Evolutionary conservation across 2,329 filamentous ascomycete genomes (phyloP).

Genomic region (Colletotrichum lupini): DNA sequence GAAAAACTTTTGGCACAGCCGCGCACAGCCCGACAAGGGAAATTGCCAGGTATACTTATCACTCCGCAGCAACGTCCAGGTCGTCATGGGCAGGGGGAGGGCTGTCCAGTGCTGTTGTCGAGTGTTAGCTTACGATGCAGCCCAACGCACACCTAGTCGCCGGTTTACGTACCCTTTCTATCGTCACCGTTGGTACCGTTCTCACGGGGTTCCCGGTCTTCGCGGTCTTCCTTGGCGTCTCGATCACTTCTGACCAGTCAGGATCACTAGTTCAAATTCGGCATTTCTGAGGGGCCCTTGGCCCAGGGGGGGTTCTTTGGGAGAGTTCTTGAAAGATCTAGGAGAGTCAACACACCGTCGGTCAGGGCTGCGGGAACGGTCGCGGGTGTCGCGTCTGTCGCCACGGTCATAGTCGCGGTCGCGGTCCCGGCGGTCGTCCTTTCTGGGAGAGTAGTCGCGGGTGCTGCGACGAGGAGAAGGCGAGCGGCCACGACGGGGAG

Average conservation of each 20-base stretch:
- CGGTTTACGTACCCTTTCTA: conserved; percentile 77
- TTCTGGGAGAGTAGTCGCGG: conserved; percentile 86
- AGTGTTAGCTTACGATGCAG: conserved; percentile 20
- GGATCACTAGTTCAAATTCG: conserved; percentile 40
- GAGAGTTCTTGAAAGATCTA: not conserved
- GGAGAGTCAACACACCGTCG: conserved; percentile 56
- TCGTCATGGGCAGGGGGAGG: conserved; percentile 90
- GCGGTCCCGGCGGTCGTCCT: conserved; percentile 86
- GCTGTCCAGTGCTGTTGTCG: conserved; percentile 71
- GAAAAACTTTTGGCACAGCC: conserved; percentile 33
- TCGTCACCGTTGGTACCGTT: conserved; percentile 87
- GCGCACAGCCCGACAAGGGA: conserved; percentile 27
- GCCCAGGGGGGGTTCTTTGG: not conserved
- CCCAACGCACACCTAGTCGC: not conserved
- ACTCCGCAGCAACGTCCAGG: conserved; percentile 94
- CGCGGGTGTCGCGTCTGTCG: conserved; percentile 78
- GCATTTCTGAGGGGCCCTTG: not conserved
- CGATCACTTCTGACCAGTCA: conserved; percentile 56
- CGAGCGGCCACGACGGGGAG: conserved; percentile 76
- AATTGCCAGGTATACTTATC: conserved; percentile 41
- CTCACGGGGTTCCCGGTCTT: conserved; percentile 80
- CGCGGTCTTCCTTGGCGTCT: conserved; percentile 72
- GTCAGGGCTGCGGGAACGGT: conserved; percentile 80
- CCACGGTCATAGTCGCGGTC: conserved; percentile 84
- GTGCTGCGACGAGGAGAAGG: conserved; percentile 81